Base-by-base conservation (phyloP, 2,329 filamentous ascomycete species). In the Ascochyta rabiei region DNA sequence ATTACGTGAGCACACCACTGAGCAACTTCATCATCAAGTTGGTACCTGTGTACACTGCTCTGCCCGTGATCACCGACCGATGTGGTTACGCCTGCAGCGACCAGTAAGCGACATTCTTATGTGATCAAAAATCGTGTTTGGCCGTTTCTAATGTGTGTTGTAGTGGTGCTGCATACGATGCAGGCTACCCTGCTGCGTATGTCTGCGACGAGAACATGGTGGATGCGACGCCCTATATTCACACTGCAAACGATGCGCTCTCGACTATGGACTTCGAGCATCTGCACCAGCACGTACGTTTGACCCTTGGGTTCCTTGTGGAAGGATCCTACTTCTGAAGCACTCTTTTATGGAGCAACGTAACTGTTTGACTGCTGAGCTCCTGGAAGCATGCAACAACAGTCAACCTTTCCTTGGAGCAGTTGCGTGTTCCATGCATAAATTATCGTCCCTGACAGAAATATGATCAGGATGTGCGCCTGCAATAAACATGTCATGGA, bases 241-340 rank as follows among this genome's bases (percentile, higher is more conserved):
- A 90, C 70, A 83, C 82, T 31, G 84, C 84, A 0, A 84, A 88
- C 19, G 88, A 91, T 69, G 79, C 79, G 62, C 84, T 90, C 56
- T 84, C 89, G 67, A 86, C 85, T 58, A 76, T 90, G 39, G 87
- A 86, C 61, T 95, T 93, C 70, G 86, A 91, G 70, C 91, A 96
- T 74, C 95, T 96, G 90, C 80, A 93, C 35, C 87, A 96, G 77
- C 91, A 96, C 75, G 90, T 89, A 19, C 88, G 86, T 72, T 83
- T 96, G 82, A 93, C 90, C 0, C 78, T 96, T 24, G 89, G 88
- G 2, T 83, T 95, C 60, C 89, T 87, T 5, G 92, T 91, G 67
- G 91, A 96, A 78, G 81, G 95, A 56, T 90, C 86, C 10, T 89
- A 89, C 76, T 85, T 89, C 30, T 52, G 34, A 30, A 49, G 37